phyloP scores from a whole-genome alignment of 2,329 filamentous ascomycete species.

The Hypoxylon sp. region DNA sequence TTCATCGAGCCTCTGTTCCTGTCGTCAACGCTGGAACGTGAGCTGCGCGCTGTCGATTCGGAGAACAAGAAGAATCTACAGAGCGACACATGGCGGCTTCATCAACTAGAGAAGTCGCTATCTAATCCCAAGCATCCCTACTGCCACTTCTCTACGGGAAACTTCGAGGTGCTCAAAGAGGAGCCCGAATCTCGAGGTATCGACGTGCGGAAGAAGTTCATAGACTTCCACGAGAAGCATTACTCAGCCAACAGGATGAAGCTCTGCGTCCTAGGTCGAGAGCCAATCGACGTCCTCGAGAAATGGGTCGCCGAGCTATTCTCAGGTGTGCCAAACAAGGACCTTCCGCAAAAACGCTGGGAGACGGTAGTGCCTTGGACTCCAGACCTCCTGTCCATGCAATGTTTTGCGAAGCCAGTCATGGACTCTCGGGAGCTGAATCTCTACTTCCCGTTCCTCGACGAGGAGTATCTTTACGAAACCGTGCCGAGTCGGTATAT shows the following conservation, averaged over 20 bases:
- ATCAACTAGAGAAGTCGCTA: slow-evolving; percentile 88
- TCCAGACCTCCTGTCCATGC: slow-evolving; percentile 63
- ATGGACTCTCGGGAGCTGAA: slow-evolving; percentile 85
- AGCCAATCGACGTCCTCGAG: slow-evolving; percentile 82
- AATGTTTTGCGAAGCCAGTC: slow-evolving; percentile 89
- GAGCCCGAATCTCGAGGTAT: slow-evolving; percentile 80
- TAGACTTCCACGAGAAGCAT: slow-evolving; percentile 86
- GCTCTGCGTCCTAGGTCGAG: slow-evolving; percentile 82
- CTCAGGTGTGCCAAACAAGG: slow-evolving; percentile 80
- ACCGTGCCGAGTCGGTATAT: slow-evolving; percentile 86
- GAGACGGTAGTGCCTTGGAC: slow-evolving; percentile 59
- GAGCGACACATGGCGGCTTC: slow-evolving; percentile 84
- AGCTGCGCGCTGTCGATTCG: slow-evolving; percentile 88
- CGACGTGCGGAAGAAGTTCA: slow-evolving; percentile 89
- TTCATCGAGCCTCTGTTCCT: slow-evolving; percentile 90
- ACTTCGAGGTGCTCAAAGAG: slow-evolving; percentile 84
- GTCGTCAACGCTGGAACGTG: slow-evolving; percentile 82
- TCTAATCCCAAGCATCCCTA: slow-evolving; percentile 88
- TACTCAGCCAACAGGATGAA: slow-evolving; percentile 97
- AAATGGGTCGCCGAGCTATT: slow-evolving; percentile 87
- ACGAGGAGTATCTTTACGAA: slow-evolving; percentile 81
- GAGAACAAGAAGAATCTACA: slow-evolving; percentile 98
- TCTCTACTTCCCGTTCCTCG: slow-evolving; percentile 83
- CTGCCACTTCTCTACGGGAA: slow-evolving; percentile 91
- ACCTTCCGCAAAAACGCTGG: slow-evolving; percentile 70